Evolutionary conservation across 805 yeast species (phyloP), one percentile per base, ranked within the genome.

Genomic region (Yamadazyma scolyti): DNA sequence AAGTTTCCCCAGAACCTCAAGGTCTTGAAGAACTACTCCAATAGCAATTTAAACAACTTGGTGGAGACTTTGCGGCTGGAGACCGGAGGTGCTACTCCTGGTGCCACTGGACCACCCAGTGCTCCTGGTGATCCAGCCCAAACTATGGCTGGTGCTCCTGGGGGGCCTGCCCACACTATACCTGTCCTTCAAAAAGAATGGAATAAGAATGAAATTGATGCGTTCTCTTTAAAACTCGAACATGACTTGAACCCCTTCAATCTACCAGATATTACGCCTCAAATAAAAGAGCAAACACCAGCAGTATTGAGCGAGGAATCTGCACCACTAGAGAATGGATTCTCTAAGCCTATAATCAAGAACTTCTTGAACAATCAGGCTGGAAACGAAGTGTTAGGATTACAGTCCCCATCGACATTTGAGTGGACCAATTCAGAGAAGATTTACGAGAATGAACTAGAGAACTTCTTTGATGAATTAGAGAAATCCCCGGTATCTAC

Each of bases 31-130:
- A 58, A 62, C 9, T 61, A 61, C 34, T 43, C 62, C 30, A 60
- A 61, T 34, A 61, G 59, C 17, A 68, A 62, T 40, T 50, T 71
- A 38, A 46, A 55, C 15, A 44, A 60, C 13, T 46, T 72, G 21
- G 63, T 72, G 6, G 58, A 61, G 5, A 19, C 21, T 8, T 19
- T 19, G 10, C 8, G 10, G 10, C 8, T 8, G n/a, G n/a, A n/a
- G n/a, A n/a, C n/a, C n/a, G n/a, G n/a, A n/a, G 25, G 12, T 9
- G 12, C 12, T 9, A 7, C 10, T 8, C 21, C 21, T 8, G 21
- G 8, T 10, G 8, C 21, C 21, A 8, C 10, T 19, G 21, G 21
- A 8, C 21, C 8, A 8, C 9, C 9, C 9, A 24, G 16, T 24
- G 17, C n/a, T 9, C 12, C 27, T 17, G n/a, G n/a, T 11, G 17